Evolutionary conservation across 1,284 basidiomycete genomes (phyloP).

Genomic region (Cryptococcus deneoformans): DNA sequence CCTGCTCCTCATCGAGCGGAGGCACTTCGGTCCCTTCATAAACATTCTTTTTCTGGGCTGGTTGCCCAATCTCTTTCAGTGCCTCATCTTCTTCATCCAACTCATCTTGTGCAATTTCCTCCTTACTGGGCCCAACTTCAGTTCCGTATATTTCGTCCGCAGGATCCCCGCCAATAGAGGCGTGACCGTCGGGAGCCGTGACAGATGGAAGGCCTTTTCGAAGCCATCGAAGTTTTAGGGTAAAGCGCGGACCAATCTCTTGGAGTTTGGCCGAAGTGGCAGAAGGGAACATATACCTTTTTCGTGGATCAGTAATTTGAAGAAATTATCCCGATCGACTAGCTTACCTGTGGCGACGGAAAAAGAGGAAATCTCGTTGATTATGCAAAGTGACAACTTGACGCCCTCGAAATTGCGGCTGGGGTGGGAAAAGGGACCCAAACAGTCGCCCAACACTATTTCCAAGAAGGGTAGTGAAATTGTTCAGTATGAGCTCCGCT

Average conservation of each 20-base stretch:
- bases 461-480: slow-evolving; percentile 91
- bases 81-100: slow-evolving; percentile 45
- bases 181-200: slow-evolving; percentile 44
- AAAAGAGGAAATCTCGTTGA: slow-evolving; percentile 97
- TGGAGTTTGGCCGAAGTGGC: slow-evolving; percentile 85
- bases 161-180: slow-evolving; percentile 58
- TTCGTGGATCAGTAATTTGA: background rate
- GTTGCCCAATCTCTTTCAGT: slow-evolving; percentile 38
- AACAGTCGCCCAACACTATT: slow-evolving; percentile 91
- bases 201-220: slow-evolving; percentile 85
- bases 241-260: slow-evolving; percentile 98
- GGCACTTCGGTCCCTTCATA: slow-evolving; percentile 39
- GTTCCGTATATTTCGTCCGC: slow-evolving; percentile 32
- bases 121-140: background rate
- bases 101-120: slow-evolving; percentile 26
- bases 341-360: slow-evolving; percentile 78
- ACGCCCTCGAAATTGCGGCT: slow-evolving; percentile 93
- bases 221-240: slow-evolving; percentile 86
- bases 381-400: slow-evolving; percentile 98
- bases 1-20: slow-evolving; percentile 48
- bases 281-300: slow-evolving; percentile 86
- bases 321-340: background rate
- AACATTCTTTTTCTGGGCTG: slow-evolving; percentile 9
- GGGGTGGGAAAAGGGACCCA: slow-evolving; percentile 90
- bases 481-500: slow-evolving; percentile 91